Evolutionary conservation across 805 yeast genomes (phyloP).

Genomic region (Saccharomycopsis javanensis): DNA sequence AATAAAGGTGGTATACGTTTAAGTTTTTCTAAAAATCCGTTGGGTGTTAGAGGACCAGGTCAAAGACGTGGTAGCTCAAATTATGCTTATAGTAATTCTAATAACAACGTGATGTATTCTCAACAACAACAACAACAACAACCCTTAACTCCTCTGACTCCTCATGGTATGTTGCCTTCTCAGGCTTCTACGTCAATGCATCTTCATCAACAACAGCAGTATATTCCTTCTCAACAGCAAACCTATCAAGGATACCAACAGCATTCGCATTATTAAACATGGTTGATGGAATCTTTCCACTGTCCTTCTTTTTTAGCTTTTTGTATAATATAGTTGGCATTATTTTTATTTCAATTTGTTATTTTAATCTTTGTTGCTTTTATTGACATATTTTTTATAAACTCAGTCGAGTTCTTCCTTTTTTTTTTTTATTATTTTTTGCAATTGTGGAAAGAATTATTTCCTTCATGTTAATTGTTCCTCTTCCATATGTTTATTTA

Average conservation of each 20-base stretch:
- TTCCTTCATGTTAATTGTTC: not conserved
- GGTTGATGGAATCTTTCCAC: not conserved
- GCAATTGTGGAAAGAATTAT: not conserved
- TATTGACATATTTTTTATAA: not conserved
- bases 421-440: not conserved
- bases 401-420: not conserved
- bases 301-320: not conserved
- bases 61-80: constrained; percentile 32
- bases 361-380: not conserved
- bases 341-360: not conserved
- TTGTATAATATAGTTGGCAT: constrained; percentile 2
- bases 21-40: constrained; percentile 90
- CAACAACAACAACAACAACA: constrained; percentile 17
- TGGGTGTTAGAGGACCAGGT: constrained; percentile 82
- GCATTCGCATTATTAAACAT: not conserved
- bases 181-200: not conserved
- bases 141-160: constrained; percentile 1
- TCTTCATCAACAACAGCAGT: constrained; percentile 4
- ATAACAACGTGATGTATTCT: not conserved
- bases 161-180: constrained; percentile 4
- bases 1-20: constrained; percentile 91
- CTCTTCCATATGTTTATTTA: not conserved
- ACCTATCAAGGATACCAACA: not conserved
- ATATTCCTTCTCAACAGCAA: constrained; percentile 5
- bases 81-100: constrained; percentile 5